Evolutionary conservation across 2,329 filamentous ascomycete genomes (phyloP), one percentile per base, ranked within the genome.

Genomic region (Zopfia rhizophila): DNA sequence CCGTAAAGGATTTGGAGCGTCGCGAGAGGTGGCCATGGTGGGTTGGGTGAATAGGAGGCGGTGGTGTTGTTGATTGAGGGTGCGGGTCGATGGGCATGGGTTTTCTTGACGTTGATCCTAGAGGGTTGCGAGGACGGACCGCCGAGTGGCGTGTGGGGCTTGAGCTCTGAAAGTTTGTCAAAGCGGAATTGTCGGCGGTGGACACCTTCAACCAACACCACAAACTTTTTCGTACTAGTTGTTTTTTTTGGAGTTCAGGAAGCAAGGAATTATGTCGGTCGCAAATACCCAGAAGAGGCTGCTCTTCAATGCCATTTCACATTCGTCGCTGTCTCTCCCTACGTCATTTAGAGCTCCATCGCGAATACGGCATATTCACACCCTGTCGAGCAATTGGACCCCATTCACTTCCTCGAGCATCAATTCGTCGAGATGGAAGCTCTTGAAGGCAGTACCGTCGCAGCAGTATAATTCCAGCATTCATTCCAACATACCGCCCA

Each of bases 1-100:
- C 51, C 86, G 79, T 45, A 89, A 75, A 46, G 86, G 86, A 60
- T 89, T 89, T 14, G 76, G 77, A 22, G 70, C 68, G 58, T 77
- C 75, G 56, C 74, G 69, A 38, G 73, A 77, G 41, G 75, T 69
- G 35, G 74, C 66, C 72, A 77, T 75, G 35, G 48, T 42, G 53
- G 50, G 40, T 21, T 39, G 38, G 13, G 42, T 21, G 32, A 35
- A 23, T 30, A 27, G 42, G 28, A 50, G 50, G 42, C 30, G 33
- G 32, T 45, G 48, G 32, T 51, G 54, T 28, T 24, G 37, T 38
- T 42, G 48, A 33, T 48, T 44, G 45, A 37, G 46, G 25, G 31
- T 22, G 10, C 10, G 30, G 31, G 40, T 45, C 33, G 27, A 32
- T 11, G 19, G 4, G 40, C 22, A 32, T 37, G 41, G 47, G 51